These are phyloP conservation scores for Arthonia radiata DNA, from an alignment of 495 filamentous ascomycete species.

Conservation along the genomic window DNA sequence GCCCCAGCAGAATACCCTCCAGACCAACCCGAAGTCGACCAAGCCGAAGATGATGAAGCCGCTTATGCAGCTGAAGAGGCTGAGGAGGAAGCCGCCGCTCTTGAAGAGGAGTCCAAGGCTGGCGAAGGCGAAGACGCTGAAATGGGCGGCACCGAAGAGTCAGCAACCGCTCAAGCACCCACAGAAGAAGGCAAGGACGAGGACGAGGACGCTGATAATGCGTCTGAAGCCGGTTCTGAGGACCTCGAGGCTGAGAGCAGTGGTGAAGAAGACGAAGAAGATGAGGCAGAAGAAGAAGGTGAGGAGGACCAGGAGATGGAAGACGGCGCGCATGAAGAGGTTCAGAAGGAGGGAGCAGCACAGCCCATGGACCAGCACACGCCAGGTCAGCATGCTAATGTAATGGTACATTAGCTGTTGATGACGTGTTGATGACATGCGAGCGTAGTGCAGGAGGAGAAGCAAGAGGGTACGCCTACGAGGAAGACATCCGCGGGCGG, in stretches of 20 bases:
- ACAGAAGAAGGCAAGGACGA: constrained; percentile 12
- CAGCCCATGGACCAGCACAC: too few relatives aligned
- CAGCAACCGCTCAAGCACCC: constrained; percentile 10
- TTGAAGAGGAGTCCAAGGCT: constrained; percentile 14
- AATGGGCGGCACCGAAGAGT: constrained; percentile 52
- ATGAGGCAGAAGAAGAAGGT: constrained; percentile 34
- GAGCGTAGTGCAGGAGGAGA: too few relatives aligned
- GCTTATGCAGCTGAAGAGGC: constrained; percentile 74
- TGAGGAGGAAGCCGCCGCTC: constrained; percentile 28
- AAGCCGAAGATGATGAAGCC: constrained; percentile 54
- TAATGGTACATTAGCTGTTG: too few relatives aligned
- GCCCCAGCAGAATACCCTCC: constrained; percentile 90
- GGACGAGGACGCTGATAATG: constrained; percentile 45
- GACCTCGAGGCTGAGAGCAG: constrained; percentile 87
- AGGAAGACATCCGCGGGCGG: too few relatives aligned
- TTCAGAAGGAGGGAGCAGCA: constrained; percentile 22
- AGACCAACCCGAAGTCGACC: constrained; percentile 87
- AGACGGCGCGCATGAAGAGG: background rate
- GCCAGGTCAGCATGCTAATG: too few relatives aligned
- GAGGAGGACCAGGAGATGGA: constrained; percentile 2
- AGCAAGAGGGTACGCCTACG: too few relatives aligned
- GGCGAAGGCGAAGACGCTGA: constrained; percentile 41
- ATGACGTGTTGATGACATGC: too few relatives aligned
- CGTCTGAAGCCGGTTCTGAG: constrained; percentile 70
- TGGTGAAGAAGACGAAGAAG: constrained; percentile 67